Percentiles rank a stretch among this genome's conserved stretches.
phyloP scores from a whole-genome alignment of 2,329 filamentous ascomycete genomes.

The Scedosporium boydii region DNA sequence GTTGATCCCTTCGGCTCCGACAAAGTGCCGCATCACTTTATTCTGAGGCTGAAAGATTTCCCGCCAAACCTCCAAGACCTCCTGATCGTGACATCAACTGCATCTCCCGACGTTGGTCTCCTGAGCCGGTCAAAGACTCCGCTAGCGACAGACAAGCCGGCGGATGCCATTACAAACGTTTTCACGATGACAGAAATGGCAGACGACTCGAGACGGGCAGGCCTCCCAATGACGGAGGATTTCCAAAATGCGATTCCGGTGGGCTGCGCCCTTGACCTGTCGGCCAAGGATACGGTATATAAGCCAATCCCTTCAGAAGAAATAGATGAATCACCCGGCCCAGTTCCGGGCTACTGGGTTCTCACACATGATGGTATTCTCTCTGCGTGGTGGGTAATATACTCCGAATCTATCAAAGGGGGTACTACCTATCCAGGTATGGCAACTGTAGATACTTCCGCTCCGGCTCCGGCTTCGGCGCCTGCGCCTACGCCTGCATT shows the following conservation, averaged over 20 bases:
- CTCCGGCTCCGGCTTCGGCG: constrained; percentile 18
- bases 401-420: constrained; percentile 72
- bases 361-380: constrained; percentile 85
- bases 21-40: constrained; percentile 63
- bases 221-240: constrained; percentile 60
- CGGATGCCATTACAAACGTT: constrained; percentile 50
- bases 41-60: constrained; percentile 70
- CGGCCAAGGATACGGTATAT: constrained; percentile 65
- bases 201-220: constrained; percentile 66
- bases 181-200: constrained; percentile 66
- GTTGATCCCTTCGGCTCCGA: constrained; percentile 61
- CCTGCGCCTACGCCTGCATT: constrained; percentile 25
- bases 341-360: constrained; percentile 74
- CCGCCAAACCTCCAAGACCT: constrained; percentile 72
- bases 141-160: constrained; percentile 50
- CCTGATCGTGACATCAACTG: constrained; percentile 73
- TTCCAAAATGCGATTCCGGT: constrained; percentile 67
- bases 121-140: constrained; percentile 64
- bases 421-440: constrained; percentile 67
- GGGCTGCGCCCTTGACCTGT: constrained; percentile 76
- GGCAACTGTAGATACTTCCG: constrained; percentile 25
- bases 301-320: constrained; percentile 68
- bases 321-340: constrained; percentile 67
- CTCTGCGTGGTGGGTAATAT: constrained; percentile 84
- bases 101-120: constrained; percentile 68